Conservation (phyloP, 768 basidiomycete species). For the Pilatotrama ljubarskyi region DNA sequence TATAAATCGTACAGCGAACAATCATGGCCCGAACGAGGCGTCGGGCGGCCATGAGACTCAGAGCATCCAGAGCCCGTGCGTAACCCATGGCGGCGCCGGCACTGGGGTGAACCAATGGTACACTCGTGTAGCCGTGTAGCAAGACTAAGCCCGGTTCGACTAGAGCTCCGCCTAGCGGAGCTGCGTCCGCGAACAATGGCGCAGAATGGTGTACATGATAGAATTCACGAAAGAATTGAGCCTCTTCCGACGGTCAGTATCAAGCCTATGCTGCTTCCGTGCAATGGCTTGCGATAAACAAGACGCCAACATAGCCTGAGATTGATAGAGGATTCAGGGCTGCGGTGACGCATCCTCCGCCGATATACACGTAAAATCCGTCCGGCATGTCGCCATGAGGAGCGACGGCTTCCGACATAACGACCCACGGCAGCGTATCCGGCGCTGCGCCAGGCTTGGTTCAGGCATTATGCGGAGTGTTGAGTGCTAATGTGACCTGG, state of each 20-base stretch:
- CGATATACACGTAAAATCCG: neutral
- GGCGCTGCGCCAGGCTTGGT: neutral
- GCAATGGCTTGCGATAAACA: neutral
- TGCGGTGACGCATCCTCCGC: neutral
- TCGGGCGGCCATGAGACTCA: neutral
- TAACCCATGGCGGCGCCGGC: no score
- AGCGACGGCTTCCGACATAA: neutral
- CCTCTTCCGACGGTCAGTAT: neutral
- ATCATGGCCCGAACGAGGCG: neutral
- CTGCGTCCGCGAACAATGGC: neutral
- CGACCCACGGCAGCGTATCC: neutral
- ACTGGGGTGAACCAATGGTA: no score
- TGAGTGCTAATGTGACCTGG: neutral
- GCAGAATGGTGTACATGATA: no score
- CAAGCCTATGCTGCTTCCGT: neutral
- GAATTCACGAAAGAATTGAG: neutral
- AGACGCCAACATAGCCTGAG: no score
- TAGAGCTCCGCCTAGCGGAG: neutral
- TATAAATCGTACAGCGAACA: neutral
- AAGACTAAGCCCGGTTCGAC: neutral
- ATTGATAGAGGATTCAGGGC: neutral
- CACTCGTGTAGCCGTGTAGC: neutral
- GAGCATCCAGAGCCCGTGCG: neutral
- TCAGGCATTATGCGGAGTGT: neutral
- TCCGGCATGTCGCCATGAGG: neutral